phyloP scores from a whole-genome alignment of 2,329 filamentous ascomycete genomes.

The Colletotrichum lentis region DNA sequence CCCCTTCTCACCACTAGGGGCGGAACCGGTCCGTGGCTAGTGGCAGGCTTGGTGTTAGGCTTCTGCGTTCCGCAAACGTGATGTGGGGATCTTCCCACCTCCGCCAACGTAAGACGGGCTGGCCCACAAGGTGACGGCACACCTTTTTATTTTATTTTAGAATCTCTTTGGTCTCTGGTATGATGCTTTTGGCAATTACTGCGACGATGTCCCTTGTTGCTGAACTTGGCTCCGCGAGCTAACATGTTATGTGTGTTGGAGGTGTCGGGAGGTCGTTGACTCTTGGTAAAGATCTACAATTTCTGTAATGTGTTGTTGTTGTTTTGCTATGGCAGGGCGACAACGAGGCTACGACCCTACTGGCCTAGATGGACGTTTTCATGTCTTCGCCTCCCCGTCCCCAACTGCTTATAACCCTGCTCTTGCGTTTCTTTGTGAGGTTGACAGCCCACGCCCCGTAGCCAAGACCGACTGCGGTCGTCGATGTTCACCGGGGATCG shows the following conservation, averaged over 20 bases:
- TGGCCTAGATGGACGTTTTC: slow-evolving; percentile 15
- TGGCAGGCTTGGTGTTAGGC: too few species aligned
- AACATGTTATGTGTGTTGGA: neutral
- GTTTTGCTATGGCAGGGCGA: neutral
- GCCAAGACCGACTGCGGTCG: neutral
- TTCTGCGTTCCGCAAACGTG: slow-evolving; percentile 12
- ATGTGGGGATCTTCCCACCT: neutral
- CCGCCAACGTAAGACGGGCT: neutral
- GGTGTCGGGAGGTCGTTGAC: neutral
- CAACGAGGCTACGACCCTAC: slow-evolving; percentile 6
- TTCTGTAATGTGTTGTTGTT: neutral
- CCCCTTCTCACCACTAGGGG: neutral
- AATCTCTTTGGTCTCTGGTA: neutral
- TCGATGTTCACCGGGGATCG: neutral
- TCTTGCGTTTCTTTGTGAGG: neutral
- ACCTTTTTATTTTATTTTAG: neutral
- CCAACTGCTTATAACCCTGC: neutral
- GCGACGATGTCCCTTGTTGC: neutral
- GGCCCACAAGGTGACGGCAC: neutral
- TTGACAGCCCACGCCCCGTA: neutral
- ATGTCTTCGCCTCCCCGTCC: slow-evolving; percentile 20
- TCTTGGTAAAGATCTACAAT: slow-evolving; percentile 11
- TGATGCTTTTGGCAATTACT: slow-evolving; percentile 14
- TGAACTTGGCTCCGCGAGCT: neutral
- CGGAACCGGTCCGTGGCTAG: too few species aligned